A percentile compares a stretch with the other conserved stretches of the same genome.
phyloP scores from a whole-genome alignment of 1,284 basidiomycete species.

The Jaminaea rosea region DNA sequence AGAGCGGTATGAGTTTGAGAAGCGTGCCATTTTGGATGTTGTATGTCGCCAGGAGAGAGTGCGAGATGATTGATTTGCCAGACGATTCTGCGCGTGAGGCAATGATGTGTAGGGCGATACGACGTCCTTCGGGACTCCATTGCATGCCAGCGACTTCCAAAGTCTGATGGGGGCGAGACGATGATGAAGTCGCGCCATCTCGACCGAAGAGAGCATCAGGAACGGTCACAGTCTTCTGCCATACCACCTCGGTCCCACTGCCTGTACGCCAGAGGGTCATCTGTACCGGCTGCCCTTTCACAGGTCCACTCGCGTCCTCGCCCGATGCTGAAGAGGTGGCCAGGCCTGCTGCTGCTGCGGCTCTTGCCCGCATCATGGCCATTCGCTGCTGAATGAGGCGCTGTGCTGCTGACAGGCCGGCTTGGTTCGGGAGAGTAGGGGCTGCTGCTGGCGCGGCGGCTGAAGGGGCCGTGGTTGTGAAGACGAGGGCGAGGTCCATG shows the following conservation, averaged over 20 bases:
- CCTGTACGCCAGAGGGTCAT: neutral
- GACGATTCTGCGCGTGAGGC: neutral
- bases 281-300: neutral
- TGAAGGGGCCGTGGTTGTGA: neutral
- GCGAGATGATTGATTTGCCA: no score
- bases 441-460: neutral
- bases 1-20: no score
- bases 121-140: slow-evolving; percentile 1
- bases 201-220: neutral
- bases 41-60: no score
- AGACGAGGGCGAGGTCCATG: neutral
- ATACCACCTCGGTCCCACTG: neutral
- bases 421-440: neutral
- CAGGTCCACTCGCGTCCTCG: neutral
- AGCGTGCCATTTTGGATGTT: no score
- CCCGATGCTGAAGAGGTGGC: neutral
- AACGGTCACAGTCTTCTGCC: neutral
- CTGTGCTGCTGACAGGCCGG: neutral
- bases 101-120: neutral
- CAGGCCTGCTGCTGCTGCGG: neutral
- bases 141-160: neutral
- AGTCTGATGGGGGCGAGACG: no score
- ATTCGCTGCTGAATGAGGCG: neutral
- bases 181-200: no score
- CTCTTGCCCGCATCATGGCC: neutral